Percentiles rank a stretch among this genome's conserved stretches.
phyloP scores from a whole-genome alignment of 768 basidiomycete genomes.

The Pisolithus albus region DNA sequence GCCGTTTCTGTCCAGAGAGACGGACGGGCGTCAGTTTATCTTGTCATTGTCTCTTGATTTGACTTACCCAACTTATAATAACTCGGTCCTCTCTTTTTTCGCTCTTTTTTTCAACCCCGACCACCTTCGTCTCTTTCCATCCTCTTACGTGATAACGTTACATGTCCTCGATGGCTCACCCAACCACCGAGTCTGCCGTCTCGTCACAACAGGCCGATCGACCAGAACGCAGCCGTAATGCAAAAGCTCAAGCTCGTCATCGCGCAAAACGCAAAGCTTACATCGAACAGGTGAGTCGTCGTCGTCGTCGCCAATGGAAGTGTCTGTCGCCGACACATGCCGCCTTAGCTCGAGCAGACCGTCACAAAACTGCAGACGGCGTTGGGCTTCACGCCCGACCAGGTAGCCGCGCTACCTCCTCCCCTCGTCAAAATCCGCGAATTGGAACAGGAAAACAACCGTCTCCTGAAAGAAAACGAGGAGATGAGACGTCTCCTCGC shows the following conservation, averaged over 20 bases:
- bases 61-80: constrained; percentile 26
- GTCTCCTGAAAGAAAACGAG: constrained; percentile 66
- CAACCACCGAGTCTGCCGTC: constrained; percentile 36
- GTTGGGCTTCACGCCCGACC: constrained; percentile 65
- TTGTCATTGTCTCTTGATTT: constrained; percentile 2
- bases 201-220: constrained; percentile 43
- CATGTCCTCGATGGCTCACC: constrained; percentile 52
- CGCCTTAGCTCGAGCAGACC: constrained; percentile 68
- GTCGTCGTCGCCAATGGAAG: background rate
- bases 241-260: constrained; percentile 83
- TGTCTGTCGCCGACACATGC: constrained; percentile 7
- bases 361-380: constrained; percentile 79
- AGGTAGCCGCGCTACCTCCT: constrained; percentile 65
- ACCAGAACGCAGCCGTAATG: constrained; percentile 82
- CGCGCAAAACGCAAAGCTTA: constrained; percentile 90
- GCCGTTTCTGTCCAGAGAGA: background rate
- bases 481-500: constrained; percentile 62
- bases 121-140: constrained; percentile 33
- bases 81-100: constrained; percentile 19
- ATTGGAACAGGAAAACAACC: constrained; percentile 72
- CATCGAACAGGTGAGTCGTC: constrained; percentile 67
- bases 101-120: constrained; percentile 43
- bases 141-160: constrained; percentile 40
- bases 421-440: constrained; percentile 72
- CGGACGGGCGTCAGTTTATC: constrained; percentile 20